phyloP scores from a whole-genome alignment of 768 basidiomycete genomes.

The Hebeloma cylindrosporum region DNA sequence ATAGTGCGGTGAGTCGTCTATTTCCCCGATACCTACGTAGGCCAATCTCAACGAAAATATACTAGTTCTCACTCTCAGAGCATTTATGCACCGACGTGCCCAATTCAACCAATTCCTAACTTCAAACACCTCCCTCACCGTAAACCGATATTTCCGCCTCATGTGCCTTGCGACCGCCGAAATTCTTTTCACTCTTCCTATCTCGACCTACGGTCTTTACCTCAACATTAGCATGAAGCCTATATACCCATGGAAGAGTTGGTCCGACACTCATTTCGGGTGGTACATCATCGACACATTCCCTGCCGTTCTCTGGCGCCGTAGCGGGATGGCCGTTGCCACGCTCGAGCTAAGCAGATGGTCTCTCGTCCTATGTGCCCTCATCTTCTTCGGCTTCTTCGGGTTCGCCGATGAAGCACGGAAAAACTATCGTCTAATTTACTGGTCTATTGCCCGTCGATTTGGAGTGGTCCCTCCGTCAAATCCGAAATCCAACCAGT shows the following conservation, averaged over 20 bases:
- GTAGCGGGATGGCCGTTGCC: slow-evolving; percentile 15
- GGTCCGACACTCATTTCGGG: slow-evolving; percentile 36
- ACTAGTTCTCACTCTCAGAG: slow-evolving; percentile 20
- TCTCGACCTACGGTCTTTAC: slow-evolving; percentile 29
- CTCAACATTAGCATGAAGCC: slow-evolving; percentile 15
- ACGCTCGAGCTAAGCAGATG: slow-evolving; percentile 38
- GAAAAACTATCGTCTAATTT: slow-evolving; percentile 6
- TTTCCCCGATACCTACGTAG: not conserved
- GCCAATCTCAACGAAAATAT: not conserved
- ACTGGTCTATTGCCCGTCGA: too few species aligned
- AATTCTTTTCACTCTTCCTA: slow-evolving; percentile 35
- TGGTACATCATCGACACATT: slow-evolving; percentile 3
- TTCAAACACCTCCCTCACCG: slow-evolving; percentile 29
- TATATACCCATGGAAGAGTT: slow-evolving; percentile 30
- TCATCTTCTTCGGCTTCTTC: slow-evolving; percentile 9
- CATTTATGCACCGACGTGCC: slow-evolving; percentile 21
- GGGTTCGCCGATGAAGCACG: slow-evolving; percentile 8
- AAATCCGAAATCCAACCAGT: too few species aligned
- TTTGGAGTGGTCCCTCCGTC: too few species aligned
- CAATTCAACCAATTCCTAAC: slow-evolving; percentile 31
- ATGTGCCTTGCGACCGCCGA: slow-evolving; percentile 42
- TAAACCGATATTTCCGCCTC: slow-evolving; percentile 41
- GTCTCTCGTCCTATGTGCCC: not conserved
- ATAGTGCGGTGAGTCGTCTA: slow-evolving; percentile 16
- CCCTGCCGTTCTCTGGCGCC: slow-evolving; percentile 37